These are phyloP conservation scores for Rheum nobile DNA, from an alignment of 148 eudicot species.

Conservation along the genomic window DNA sequence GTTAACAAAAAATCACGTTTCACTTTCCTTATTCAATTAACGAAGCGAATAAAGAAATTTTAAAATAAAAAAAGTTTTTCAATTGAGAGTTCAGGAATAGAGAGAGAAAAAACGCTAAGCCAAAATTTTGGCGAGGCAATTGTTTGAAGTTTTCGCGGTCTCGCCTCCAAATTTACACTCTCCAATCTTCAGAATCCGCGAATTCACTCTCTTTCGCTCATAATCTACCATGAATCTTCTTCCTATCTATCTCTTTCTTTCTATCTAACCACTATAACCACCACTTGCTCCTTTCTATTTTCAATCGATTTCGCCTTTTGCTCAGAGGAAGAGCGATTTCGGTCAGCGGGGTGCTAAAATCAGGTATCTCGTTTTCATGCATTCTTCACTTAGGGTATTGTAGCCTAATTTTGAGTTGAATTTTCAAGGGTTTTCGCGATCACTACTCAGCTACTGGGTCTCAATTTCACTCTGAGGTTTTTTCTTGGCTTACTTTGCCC, in stretches of 20 bases:
- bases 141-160: constrained; percentile 19
- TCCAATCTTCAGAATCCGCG: not conserved
- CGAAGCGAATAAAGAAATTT: not conserved
- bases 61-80: not conserved
- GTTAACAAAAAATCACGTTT: not conserved
- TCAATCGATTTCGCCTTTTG: not conserved
- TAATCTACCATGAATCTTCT: not conserved
- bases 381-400: not conserved
- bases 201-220: constrained; percentile 7
- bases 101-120: not conserved
- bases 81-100: not conserved
- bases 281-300: not conserved
- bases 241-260: not conserved
- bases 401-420: not conserved
- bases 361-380: not conserved
- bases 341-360: not conserved
- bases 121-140: not conserved
- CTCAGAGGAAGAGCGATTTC: constrained; percentile 2
- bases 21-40: constrained; percentile 1
- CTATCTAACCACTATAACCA: not conserved
- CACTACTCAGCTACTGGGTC: not conserved
- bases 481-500: not conserved
- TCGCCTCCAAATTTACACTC: constrained; percentile 9
- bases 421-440: not conserved
- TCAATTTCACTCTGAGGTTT: not conserved